Conservation (phyloP, 495 filamentous ascomycete genomes). For the Sporormia fimetaria region DNA sequence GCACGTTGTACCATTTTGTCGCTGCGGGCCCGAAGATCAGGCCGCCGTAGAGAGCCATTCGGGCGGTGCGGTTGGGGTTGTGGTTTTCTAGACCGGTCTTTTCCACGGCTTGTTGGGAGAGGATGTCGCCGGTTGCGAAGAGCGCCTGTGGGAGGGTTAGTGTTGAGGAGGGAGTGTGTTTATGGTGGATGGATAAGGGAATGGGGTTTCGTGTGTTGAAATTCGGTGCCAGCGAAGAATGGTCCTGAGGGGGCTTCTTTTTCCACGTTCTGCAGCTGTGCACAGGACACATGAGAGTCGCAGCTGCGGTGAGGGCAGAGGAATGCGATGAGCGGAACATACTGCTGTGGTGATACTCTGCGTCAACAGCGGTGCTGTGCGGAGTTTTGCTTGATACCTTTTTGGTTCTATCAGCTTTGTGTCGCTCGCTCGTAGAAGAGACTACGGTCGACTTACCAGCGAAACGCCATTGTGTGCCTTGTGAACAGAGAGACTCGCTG, state of each 20-base stretch:
- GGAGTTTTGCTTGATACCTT: conserved; percentile 84
- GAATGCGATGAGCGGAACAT: conserved; percentile 22
- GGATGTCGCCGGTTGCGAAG: conserved; percentile 79
- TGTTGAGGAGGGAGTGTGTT: too few species aligned
- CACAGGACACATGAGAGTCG: too few species aligned
- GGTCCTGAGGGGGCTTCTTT: too few species aligned
- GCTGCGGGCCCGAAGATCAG: conserved; percentile 83
- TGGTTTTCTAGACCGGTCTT: conserved; percentile 67
- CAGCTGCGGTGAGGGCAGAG: too few species aligned
- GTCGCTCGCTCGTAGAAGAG: neutral
- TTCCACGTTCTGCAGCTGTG: too few species aligned
- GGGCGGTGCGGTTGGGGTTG: conserved; percentile 64
- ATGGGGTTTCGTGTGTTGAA: too few species aligned
- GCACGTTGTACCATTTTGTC: conserved; percentile 76
- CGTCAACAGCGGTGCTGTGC: conserved; percentile 71
- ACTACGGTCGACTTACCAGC: conserved; percentile 10
- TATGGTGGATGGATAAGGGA: too few species aligned
- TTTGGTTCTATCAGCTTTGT: neutral
- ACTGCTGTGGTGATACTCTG: conserved; percentile 76
- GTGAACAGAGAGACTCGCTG: too few species aligned
- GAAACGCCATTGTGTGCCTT: conserved; percentile 6
- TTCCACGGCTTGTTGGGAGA: conserved; percentile 93
- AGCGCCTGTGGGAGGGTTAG: conserved; percentile 45
- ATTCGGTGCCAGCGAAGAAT: too few species aligned
- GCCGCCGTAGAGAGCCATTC: conserved; percentile 90